These are phyloP conservation scores for Amesomyces nigricolor DNA, from an alignment of 2,329 filamentous ascomycete genomes.

Conservation along the genomic window DNA sequence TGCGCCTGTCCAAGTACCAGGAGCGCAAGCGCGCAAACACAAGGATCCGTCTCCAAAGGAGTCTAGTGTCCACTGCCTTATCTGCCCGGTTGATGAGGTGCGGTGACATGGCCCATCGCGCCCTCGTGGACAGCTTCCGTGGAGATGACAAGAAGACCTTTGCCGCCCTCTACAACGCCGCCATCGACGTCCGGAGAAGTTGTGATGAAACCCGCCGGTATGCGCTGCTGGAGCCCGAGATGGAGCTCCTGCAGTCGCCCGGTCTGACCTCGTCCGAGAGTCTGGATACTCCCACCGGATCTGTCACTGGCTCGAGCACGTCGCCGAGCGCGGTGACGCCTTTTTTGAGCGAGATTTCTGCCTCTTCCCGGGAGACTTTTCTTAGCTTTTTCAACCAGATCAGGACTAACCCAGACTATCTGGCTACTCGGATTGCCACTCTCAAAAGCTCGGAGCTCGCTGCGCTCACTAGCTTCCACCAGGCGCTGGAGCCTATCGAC, in stretches of 20 bases:
- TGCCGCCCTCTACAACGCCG: constrained; percentile 66
- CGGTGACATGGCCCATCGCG: constrained; percentile 67
- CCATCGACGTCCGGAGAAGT: constrained; percentile 73
- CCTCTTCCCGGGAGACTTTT: constrained; percentile 67
- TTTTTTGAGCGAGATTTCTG: constrained; percentile 68
- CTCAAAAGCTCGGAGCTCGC: constrained; percentile 72
- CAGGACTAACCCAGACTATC: constrained; percentile 79
- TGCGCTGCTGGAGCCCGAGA: constrained; percentile 65
- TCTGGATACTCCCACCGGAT: constrained; percentile 43
- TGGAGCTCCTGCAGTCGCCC: constrained; percentile 55
- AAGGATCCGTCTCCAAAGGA: constrained; percentile 66
- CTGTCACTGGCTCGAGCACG: constrained; percentile 34
- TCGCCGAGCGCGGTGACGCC: constrained; percentile 43
- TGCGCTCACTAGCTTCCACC: constrained; percentile 70
- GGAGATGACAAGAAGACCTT: constrained; percentile 75
- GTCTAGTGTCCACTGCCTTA: constrained; percentile 67
- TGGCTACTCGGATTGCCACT: constrained; percentile 74
- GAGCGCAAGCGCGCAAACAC: constrained; percentile 72
- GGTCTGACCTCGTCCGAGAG: constrained; percentile 46
- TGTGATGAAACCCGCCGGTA: constrained; percentile 67
- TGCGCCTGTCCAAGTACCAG: constrained; percentile 73
- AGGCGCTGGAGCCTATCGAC: constrained; percentile 73
- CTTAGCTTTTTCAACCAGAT: constrained; percentile 75
- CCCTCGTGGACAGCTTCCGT: constrained; percentile 71
- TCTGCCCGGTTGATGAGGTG: constrained; percentile 69